Percentiles rank a stretch among this genome's conserved stretches.
These are phyloP conservation scores for Phytophthora multivora DNA, from an alignment of 352 stramenopile species.

Conservation along the genomic window DNA sequence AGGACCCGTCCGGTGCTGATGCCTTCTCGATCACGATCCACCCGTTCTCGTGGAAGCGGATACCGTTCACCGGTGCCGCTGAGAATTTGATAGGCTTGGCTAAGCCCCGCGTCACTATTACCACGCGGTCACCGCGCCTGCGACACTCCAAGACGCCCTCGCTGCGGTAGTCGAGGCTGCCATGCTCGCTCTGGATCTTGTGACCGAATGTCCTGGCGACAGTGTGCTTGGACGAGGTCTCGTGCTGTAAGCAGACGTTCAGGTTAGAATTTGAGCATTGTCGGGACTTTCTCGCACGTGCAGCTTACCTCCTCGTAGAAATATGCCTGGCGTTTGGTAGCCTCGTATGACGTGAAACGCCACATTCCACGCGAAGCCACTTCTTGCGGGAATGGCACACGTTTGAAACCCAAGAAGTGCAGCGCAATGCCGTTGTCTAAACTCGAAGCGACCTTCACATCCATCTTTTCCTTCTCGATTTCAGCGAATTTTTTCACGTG, in stretches of 20 bases:
- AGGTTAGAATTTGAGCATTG: background rate
- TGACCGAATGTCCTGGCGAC: conserved; percentile 34
- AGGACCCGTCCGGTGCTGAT: conserved; percentile 7
- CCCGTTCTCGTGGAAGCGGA: conserved; percentile 49
- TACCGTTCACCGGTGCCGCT: conserved; percentile 39
- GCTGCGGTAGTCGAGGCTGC: conserved; percentile 40
- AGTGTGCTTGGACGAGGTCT: conserved; percentile 22
- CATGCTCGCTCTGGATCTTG: conserved; percentile 40
- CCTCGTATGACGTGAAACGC: conserved; percentile 41
- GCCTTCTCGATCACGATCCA: conserved; percentile 47
- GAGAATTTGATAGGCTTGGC: conserved; percentile 53
- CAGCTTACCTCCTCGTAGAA: conserved; percentile 42
- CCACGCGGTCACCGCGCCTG: conserved; percentile 40
- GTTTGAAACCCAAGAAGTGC: conserved; percentile 37
- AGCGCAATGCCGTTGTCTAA: conserved; percentile 32
- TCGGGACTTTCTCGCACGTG: background rate
- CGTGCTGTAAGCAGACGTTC: conserved; percentile 17
- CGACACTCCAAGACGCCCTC: conserved; percentile 45
- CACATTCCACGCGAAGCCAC: conserved; percentile 41
- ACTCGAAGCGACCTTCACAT: conserved; percentile 31
- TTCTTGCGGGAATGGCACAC: conserved; percentile 36
- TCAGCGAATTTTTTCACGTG: conserved; percentile 20
- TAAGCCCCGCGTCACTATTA: conserved; percentile 48
- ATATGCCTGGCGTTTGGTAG: conserved; percentile 28
- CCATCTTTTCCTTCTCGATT: conserved; percentile 25